Evolutionary conservation across 2,329 filamentous ascomycete genomes (phyloP), one percentile per base, ranked within the genome.

Genomic region (Fusarium xylarioides): DNA sequence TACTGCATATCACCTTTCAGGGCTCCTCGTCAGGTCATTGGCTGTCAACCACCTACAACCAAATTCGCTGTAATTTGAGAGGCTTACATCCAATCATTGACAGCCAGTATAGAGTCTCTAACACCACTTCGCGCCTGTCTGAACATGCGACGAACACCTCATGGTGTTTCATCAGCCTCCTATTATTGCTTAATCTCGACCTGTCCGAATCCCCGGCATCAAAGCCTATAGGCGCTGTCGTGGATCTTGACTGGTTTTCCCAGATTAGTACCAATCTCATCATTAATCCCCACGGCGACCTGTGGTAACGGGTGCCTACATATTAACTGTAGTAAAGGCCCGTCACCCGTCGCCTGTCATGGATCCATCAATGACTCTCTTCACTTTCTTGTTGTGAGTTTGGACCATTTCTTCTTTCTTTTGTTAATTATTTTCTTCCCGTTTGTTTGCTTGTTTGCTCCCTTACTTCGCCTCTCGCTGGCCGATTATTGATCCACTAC

Each of bases 351-450:
- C 59, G 59, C 66, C 71, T 70, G 54, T 52, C 79, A 89, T 90
- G 88, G 88, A 90, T 81, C 88, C 88, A 59, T 85, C 85, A 46
- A 92, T 90, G 28, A 91, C 91, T 66, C 88, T 93, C 74, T 87
- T 92, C 79, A 92, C 91, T 68, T 92, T 93, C 80, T 86, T 90
- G 82, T 82, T 91, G 90, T 91, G 84, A 89, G 89, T 90, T 78
- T 64, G 76, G 76, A 64, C 77, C 65, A 66, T 75, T 70, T 66
- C 58, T 74, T 71, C 69, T 62, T 74, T 68, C 75, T 68, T 74
- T 72, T 74, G 44, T 59, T 34, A 43, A 43, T 43, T 26, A 43
- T 55, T 44, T 34, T 53, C 47, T 26, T 61, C n/a, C 47, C 40
- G 42, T 56, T 70, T 67, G 56, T 67, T 61, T 64, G 56, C 56